Base-by-base conservation (phyloP, 2,329 filamentous ascomycete species). In the Colletotrichum siamense region DNA sequence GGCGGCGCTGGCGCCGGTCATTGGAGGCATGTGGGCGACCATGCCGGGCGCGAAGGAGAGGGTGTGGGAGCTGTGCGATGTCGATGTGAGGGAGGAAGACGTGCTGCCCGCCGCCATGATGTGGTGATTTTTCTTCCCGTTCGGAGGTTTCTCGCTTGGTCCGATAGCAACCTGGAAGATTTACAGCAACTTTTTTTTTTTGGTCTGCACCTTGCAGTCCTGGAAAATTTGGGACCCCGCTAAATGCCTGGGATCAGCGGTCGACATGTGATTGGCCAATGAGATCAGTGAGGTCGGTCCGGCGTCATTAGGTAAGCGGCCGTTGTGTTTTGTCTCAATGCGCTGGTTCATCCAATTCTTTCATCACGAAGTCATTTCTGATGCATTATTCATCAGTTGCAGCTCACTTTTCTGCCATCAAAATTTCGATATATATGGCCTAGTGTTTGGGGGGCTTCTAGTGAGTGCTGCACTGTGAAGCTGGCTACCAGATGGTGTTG, bases 31-130 rank as follows among this genome's bases (percentile, higher is more conserved):
- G 30, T 78, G 77, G 76, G 85, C 81, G 30, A 84, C 83, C 82
- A 88, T 88, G 71, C 82, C 81, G 64, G 89, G 86, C 55, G 87
- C 85, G 71, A 88, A 87, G 55, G 89, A 92, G 82, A 93, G 86
- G 49, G 92, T 94, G 81, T 93, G 90, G 7, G 92, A 93, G 76
- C 91, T 92, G n/a, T 65, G 69, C 59, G 69, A 71, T 66, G 68
- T 92, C 81, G 69, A 71, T 61, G 68, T 92, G 80, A 91, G 87
- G 76, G 91, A 92, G 78, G 92, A 93, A 77, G 89, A 89, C 65
- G 88, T 89, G 84, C 89, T 90, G 80, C 83, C 83, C 78, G 85
- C 84, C 72, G 76, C 73, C 76, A 78, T 78, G 73, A 64, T 72
- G 52, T 66, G 39, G 36, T 73, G 39, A 26, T 49, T 36, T 61